Percentiles rank a stretch among this genome's conserved stretches.
Conservation (phyloP, 2,329 filamentous ascomycete species). For the Pezicula rhizophila region DNA sequence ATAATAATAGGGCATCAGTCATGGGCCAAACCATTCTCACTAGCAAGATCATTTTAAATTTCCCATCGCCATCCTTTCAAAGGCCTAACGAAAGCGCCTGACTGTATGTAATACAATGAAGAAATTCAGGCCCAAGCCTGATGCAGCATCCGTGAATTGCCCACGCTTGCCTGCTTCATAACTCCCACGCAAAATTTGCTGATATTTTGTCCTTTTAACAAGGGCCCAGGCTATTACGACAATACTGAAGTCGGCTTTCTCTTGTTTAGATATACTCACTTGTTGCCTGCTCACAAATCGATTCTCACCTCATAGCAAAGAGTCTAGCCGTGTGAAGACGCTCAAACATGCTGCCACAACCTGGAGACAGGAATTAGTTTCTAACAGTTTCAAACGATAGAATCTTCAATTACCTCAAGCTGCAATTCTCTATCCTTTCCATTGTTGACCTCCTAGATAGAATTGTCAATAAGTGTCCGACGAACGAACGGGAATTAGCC, state of each 20-base stretch:
- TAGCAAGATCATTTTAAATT: neutral
- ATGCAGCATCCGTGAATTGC: neutral
- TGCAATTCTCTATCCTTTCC: conserved; percentile 92
- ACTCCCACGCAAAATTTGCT: neutral
- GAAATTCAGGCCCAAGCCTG: neutral
- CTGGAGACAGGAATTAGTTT: conserved; percentile 13
- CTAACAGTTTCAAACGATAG: neutral
- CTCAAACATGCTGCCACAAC: conserved; percentile 91
- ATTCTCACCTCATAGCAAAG: conserved; percentile 58
- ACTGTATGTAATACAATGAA: neutral
- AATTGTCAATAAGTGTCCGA: conserved; percentile 12
- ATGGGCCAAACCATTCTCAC: too few relatives aligned
- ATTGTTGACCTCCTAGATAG: conserved; percentile 64
- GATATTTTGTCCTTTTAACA: conserved; percentile 11
- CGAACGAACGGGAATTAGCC: neutral
- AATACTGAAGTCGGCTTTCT: conserved; percentile 14
- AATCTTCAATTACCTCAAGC: conserved; percentile 68
- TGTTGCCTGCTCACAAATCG: conserved; percentile 1
- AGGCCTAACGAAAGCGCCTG: neutral
- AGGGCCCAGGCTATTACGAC: conserved; percentile 18
- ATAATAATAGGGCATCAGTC: too few relatives aligned
- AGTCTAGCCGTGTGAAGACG: conserved; percentile 96
- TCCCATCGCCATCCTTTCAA: neutral
- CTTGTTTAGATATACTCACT: too few relatives aligned
- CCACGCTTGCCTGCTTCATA: conserved; percentile 1